Base-by-base conservation (phyloP, 768 basidiomycete species). In the Coprinopsis sp. region DNA sequence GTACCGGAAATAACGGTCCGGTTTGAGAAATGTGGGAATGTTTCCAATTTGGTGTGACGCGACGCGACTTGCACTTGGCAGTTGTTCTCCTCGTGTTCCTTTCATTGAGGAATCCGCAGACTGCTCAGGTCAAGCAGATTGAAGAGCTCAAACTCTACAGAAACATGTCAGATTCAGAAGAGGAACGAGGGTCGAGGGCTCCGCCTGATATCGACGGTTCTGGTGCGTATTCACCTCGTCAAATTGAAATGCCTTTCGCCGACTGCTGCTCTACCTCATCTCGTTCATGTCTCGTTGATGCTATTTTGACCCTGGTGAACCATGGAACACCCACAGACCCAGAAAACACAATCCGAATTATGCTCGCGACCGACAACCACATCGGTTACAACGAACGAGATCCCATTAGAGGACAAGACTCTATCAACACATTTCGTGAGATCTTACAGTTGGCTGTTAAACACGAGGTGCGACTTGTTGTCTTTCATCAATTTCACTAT, bases 301-400 rank as follows among this genome's bases (percentile, higher is more conserved):
- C n/a, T n/a, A n/a, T n/a, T n/a, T 14, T 38, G n/a, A 21, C n/a
- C 12, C 22, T 18, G 12, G 13, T 14, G 8, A 21, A 18, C 22
- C 28, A 3, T 6, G 37, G 23, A 25, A 42, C 27, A 39, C 11
- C 36, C 24, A 29, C 54, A 84, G 84, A 70, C 47, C 65, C 72
- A 16, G 77, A 84, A 50, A 77, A 91, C 58, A 88, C 81, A 1
- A 82, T 92, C 50, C 74, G 69, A 51, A 92, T 97, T 57, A 65
- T 97, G 61, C 81, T 97, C 6, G 94, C 94, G 5, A 96, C 94
- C 0, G 94, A 97, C 67, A 95, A 91, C 54, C 94, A 97, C 58
- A 87, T 99, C 51, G 96, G 96, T 0, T 96, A 91, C 67, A 77
- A 86, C 51, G 95, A 98, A 66, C 77, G 91, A 51, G 96, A 99